Percentiles rank a stretch among this genome's conserved stretches.
Evolutionary conservation across 257 asterid species (phyloP).

Genomic region (Leonotis leonurus): DNA sequence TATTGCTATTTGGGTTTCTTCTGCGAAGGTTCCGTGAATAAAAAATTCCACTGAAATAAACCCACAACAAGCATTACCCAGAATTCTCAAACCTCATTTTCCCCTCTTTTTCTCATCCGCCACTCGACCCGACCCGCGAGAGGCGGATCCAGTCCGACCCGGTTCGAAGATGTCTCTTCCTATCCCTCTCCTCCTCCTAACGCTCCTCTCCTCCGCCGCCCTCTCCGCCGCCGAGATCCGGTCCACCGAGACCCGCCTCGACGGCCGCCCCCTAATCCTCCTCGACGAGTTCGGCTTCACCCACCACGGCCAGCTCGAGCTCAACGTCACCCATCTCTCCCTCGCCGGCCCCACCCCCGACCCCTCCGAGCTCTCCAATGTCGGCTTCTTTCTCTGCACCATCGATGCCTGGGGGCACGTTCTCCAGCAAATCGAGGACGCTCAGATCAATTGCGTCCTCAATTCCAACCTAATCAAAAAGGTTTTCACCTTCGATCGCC

Average conservation of each 20-base stretch:
- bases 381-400: constrained; percentile 80
- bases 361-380: constrained; percentile 34
- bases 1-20: no score
- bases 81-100: not conserved
- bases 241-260: constrained; percentile 45
- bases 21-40: not conserved
- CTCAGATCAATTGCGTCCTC: constrained; percentile 58
- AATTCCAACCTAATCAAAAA: constrained; percentile 39
- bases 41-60: not conserved
- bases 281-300: constrained; percentile 88
- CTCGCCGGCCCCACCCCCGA: constrained; percentile 25
- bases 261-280: constrained; percentile 56
- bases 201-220: constrained; percentile 28
- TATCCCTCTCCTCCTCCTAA: constrained; percentile 29
- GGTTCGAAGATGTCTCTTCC: constrained; percentile 18
- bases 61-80: not conserved
- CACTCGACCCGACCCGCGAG: not conserved
- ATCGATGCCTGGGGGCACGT: constrained; percentile 66
- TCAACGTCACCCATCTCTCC: constrained; percentile 46
- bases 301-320: constrained; percentile 70
- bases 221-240: constrained; percentile 56
- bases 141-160: constrained; percentile 19
- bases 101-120: not conserved
- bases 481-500: constrained; percentile 47
- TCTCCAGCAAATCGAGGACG: constrained; percentile 66